Conservation (phyloP, 1,139 yeast genomes). For the Zygoascus meyerae region DNA sequence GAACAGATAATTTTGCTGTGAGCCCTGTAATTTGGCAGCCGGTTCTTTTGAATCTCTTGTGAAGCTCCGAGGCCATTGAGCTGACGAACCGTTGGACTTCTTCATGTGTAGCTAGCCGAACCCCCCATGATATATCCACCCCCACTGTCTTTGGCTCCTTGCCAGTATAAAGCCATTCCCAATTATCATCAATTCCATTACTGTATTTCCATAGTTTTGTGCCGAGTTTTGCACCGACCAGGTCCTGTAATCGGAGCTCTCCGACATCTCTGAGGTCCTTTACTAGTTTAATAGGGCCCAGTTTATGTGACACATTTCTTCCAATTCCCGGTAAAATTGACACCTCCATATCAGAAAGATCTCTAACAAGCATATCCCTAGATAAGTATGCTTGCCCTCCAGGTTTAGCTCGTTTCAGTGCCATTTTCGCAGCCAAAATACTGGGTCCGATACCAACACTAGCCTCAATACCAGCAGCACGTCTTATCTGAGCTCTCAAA, state of each 20-base stretch:
- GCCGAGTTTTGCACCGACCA: conserved; percentile 70
- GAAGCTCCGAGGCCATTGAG: conserved; percentile 55
- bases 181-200: conserved; percentile 56
- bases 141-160: conserved; percentile 68
- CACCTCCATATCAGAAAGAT: conserved; percentile 42
- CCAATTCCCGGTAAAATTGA: conserved; percentile 87
- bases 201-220: conserved; percentile 52
- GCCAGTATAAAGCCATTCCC: conserved; percentile 41
- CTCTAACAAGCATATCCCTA: conserved; percentile 10
- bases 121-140: conserved; percentile 89
- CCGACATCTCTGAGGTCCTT: conserved; percentile 39
- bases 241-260: conserved; percentile 36
- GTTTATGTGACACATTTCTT: conserved; percentile 41
- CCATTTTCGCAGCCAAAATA: conserved; percentile 72
- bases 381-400: conserved; percentile 48
- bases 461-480: conserved; percentile 55
- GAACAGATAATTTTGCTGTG: conserved; percentile 56
- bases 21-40: conserved; percentile 52
- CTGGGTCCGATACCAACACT: conserved; percentile 75
- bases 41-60: conserved; percentile 44
- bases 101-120: conserved; percentile 54
- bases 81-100: conserved; percentile 63
- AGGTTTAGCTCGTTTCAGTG: conserved; percentile 74
- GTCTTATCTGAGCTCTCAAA: conserved; percentile 44
- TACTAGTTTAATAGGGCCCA: conserved; percentile 34